Evolutionary conservation across 257 asterid genomes (phyloP), one percentile per base, ranked within the genome.

Genomic region (Capsicum rhomboideum): DNA sequence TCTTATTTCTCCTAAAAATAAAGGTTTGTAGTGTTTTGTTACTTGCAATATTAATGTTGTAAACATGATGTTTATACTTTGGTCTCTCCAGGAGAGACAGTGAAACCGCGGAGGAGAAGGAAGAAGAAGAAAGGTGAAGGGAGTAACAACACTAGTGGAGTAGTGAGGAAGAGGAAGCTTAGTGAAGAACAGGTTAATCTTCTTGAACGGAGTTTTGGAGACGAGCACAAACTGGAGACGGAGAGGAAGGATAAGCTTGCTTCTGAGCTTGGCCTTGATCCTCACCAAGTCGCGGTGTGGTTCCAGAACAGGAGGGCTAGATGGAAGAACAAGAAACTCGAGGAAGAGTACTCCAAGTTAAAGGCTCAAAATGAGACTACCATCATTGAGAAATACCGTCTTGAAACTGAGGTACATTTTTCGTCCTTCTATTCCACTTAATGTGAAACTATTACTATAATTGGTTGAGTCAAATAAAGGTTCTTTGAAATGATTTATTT

Each of bases 321-420:
- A 40, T 86, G 77, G 82, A 86, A 86, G 67, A 75, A 78, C 31
- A 82, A 86, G 68, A 86, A 78, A 61, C 6, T 86, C 5, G 69
- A 78, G 77, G 78, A 82, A 9, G 84, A 86, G 64, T 86, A 82
- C 52, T 63, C 74, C 6, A 83, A 78, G 75, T 61, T 96, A 46
- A 86, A 87, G 82, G 29, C 92, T 3, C 82, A 92, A 28, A 94
- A 90, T 8, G 93, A 94, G 0, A 74, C 74, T 77, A 78, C 91
- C 61, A 85, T 93, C 0, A 52, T 91, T 8, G 92, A 96, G 6
- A 94, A 93, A 86, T 93, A 92, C 90, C 87, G 84, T 54, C 98
- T 96, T 58, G 93, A 96, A 87, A 74, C 89, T 50, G 86, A 96
- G 97, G 99, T 93, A 34, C 7, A 28, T 34, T 64, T 18, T 2